These are phyloP conservation scores for Podospora australis DNA, from an alignment of 495 filamentous ascomycete species.

Conservation along the genomic window DNA sequence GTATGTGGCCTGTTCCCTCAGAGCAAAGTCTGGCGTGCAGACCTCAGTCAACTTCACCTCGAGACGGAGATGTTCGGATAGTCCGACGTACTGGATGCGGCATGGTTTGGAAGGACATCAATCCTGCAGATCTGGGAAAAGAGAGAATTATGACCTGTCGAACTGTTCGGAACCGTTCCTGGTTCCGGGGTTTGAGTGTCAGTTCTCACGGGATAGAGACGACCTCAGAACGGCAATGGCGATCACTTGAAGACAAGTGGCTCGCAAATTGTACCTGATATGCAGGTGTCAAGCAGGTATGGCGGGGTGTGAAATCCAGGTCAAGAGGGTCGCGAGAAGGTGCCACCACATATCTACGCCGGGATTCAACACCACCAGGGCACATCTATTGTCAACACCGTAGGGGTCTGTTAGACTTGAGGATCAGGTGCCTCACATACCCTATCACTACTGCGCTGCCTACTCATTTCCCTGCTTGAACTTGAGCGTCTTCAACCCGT, in stretches of 20 bases:
- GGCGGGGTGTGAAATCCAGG: conserved; percentile 23
- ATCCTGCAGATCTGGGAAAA: background rate
- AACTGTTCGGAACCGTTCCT: conserved; percentile 2
- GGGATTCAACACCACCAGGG: conserved; percentile 8
- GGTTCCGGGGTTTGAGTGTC: background rate
- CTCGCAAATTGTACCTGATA: conserved; percentile 12
- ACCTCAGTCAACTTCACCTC: background rate
- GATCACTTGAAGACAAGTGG: conserved; percentile 13
- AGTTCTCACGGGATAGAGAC: conserved; percentile 3
- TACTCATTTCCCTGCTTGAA: conserved; percentile 8
- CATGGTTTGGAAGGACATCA: background rate
- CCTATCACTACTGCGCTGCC: conserved; percentile 3
- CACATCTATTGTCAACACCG: conserved; percentile 30
- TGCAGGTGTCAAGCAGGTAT: conserved; percentile 28
- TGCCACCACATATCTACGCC: conserved; percentile 17
- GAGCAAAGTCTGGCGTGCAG: background rate
- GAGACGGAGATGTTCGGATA: background rate
- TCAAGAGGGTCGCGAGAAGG: conserved; percentile 16
- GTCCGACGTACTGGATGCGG: background rate
- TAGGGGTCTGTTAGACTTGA: conserved; percentile 3
- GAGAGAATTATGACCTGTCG: background rate
- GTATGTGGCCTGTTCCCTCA: background rate
- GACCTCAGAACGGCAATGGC: conserved; percentile 11
- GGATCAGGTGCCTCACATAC: conserved; percentile 18
- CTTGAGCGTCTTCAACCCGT: conserved; percentile 7